These are phyloP conservation scores for Lentinula detonsa DNA, from an alignment of 768 basidiomycete genomes.

Conservation along the genomic window DNA sequence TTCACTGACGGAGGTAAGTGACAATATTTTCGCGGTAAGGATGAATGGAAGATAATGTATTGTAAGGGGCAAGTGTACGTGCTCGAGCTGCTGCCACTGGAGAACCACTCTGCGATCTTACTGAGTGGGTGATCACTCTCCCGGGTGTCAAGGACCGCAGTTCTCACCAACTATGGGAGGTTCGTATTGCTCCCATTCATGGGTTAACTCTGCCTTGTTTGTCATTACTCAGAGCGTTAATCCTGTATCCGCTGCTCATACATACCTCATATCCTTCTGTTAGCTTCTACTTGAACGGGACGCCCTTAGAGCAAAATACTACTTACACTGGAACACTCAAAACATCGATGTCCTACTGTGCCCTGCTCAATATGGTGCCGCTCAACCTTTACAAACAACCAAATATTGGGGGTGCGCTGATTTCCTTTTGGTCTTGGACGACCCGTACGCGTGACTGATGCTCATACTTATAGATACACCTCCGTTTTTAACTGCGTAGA, in stretches of 20 bases:
- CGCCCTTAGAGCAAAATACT: conserved; percentile 23
- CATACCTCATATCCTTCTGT: conserved; percentile 14
- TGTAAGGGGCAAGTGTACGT: conserved; percentile 1
- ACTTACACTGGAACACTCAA: conserved; percentile 31
- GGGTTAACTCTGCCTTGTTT: neutral
- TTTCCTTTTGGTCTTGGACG: neutral
- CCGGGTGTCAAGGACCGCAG: conserved; percentile 18
- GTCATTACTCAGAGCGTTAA: conserved; percentile 7
- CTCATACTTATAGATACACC: conserved; percentile 24
- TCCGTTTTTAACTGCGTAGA: conserved; percentile 38
- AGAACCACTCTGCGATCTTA: conserved; percentile 5
- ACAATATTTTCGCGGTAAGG: neutral
- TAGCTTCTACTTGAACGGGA: conserved; percentile 21
- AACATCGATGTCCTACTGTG: conserved; percentile 33
- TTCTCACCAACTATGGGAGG: conserved; percentile 22
- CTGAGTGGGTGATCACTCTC: conserved; percentile 27
- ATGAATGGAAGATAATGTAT: neutral
- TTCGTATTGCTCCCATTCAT: conserved; percentile 3
- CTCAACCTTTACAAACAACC: conserved; percentile 29
- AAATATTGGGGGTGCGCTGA: conserved; percentile 28
- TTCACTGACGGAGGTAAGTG: conserved; percentile 31
- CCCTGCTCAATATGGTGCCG: conserved; percentile 28
- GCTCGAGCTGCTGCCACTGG: conserved; percentile 2
- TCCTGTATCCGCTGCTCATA: neutral
- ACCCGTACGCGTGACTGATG: neutral